A percentile compares a stretch with the other conserved stretches of the same genome.
These are phyloP conservation scores for Pythium dissotocum DNA, from an alignment of 352 stramenopile species.

Conservation along the genomic window DNA sequence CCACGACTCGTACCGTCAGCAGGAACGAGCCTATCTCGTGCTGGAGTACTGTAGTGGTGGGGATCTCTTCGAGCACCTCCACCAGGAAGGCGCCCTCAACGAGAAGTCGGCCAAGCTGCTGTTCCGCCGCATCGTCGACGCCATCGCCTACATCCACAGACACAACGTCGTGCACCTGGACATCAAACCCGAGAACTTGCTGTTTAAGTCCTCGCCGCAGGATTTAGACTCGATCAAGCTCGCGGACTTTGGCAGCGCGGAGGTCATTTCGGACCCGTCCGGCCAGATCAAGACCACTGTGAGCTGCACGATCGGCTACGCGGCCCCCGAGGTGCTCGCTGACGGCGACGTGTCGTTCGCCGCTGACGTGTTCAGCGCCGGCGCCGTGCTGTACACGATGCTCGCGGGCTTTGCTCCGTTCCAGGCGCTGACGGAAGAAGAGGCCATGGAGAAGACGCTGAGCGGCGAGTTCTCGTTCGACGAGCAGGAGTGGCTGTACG, in stretches of 20 bases:
- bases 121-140: slow-evolving; percentile 53
- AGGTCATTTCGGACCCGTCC: slow-evolving; percentile 40
- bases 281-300: slow-evolving; percentile 35
- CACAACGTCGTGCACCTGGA: slow-evolving; percentile 71
- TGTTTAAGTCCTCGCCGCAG: slow-evolving; percentile 57
- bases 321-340: slow-evolving; percentile 65
- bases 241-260: slow-evolving; percentile 69
- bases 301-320: slow-evolving; percentile 78
- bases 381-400: slow-evolving; percentile 68
- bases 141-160: slow-evolving; percentile 56
- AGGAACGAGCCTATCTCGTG: slow-evolving; percentile 63
- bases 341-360: slow-evolving; percentile 53
- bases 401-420: slow-evolving; percentile 72
- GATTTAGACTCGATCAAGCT: slow-evolving; percentile 62
- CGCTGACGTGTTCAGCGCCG: slow-evolving; percentile 76
- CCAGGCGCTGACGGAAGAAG: slow-evolving; percentile 53
- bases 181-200: slow-evolving; percentile 81
- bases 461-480: slow-evolving; percentile 55
- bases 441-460: slow-evolving; percentile 56
- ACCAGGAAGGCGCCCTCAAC: slow-evolving; percentile 49
- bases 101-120: slow-evolving; percentile 49
- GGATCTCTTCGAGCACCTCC: slow-evolving; percentile 65
- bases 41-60: slow-evolving; percentile 64
- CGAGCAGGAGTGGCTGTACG: slow-evolving; percentile 49
- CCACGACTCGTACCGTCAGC: slow-evolving; percentile 63